Evolutionary conservation across 2,329 filamentous ascomycete species (phyloP).

Genomic region (Phaeosphaeria sp.): DNA sequence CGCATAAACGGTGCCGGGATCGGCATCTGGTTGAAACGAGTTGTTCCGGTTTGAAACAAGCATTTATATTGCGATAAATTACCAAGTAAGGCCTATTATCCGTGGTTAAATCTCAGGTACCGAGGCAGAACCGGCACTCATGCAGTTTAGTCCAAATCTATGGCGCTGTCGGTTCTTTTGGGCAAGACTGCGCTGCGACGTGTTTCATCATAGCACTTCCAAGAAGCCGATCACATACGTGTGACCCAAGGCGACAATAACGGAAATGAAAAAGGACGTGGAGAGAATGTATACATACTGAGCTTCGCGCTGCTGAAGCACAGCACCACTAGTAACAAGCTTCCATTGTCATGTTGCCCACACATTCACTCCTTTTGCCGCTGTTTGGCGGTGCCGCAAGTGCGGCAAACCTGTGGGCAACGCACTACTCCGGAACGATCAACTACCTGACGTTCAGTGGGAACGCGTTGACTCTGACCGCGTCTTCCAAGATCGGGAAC

Average conservation of each 20-base stretch:
- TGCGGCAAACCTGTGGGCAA: slow-evolving; percentile 37
- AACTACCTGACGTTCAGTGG: slow-evolving; percentile 35
- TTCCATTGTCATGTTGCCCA: slow-evolving; percentile 28
- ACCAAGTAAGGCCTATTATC: slow-evolving; percentile 15
- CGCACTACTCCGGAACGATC: slow-evolving; percentile 41
- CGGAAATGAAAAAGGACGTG: slow-evolving; percentile 7
- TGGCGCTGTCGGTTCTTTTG: slow-evolving; percentile 9
- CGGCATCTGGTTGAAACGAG: slow-evolving; percentile 17
- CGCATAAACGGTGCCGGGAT: slow-evolving; percentile 4
- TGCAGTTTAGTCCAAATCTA: slow-evolving; percentile 9
- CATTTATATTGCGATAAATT: slow-evolving; percentile 20
- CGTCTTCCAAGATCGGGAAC: slow-evolving; percentile 28
- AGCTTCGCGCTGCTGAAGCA: background rate
- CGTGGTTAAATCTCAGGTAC: slow-evolving; percentile 10
- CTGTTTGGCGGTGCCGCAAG: slow-evolving; percentile 33
- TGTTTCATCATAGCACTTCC: slow-evolving; percentile 21
- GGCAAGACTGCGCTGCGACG: slow-evolving; percentile 8
- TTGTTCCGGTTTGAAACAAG: slow-evolving; percentile 16
- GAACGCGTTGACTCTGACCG: slow-evolving; percentile 28
- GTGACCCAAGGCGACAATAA: slow-evolving; percentile 14
- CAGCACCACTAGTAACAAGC: background rate
- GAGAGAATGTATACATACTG: slow-evolving; percentile 17
- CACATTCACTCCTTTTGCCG: slow-evolving; percentile 28
- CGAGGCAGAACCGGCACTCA: slow-evolving; percentile 9
- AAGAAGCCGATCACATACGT: slow-evolving; percentile 13